phyloP scores from a whole-genome alignment of 2,329 filamentous ascomycete genomes.

The Penicillium freii region DNA sequence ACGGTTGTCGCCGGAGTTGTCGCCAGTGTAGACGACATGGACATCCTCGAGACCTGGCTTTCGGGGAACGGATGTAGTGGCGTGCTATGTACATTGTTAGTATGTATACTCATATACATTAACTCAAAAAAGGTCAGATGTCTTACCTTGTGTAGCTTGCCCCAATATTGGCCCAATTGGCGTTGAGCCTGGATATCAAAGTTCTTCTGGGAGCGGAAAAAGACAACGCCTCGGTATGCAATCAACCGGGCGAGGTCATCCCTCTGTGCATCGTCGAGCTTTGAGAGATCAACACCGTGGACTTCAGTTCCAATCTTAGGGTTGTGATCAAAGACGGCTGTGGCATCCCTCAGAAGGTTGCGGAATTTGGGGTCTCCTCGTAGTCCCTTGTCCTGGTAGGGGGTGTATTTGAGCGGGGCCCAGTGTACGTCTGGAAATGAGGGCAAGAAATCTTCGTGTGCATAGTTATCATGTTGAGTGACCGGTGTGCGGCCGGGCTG shows the following conservation, averaged over 20 bases:
- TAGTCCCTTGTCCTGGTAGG: slow-evolving; percentile 55
- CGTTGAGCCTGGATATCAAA: slow-evolving; percentile 55
- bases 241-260: slow-evolving; percentile 56
- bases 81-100: slow-evolving; percentile 39
- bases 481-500: slow-evolving; percentile 50
- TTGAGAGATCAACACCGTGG: slow-evolving; percentile 51
- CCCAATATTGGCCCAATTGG: slow-evolving; percentile 53
- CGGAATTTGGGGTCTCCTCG: slow-evolving; percentile 55
- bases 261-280: slow-evolving; percentile 52
- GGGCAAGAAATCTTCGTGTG: slow-evolving; percentile 53
- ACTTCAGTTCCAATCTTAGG: slow-evolving; percentile 57
- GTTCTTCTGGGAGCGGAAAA: slow-evolving; percentile 57
- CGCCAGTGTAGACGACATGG: slow-evolving; percentile 56
- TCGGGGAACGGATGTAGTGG: slow-evolving; percentile 53
- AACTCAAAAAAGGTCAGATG: neutral
- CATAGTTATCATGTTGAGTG: slow-evolving; percentile 50
- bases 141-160: slow-evolving; percentile 50
- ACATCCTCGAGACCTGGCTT: slow-evolving; percentile 54
- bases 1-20: slow-evolving; percentile 53
- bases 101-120: neutral
- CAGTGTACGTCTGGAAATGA: slow-evolving; percentile 55
- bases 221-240: slow-evolving; percentile 56
- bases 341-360: slow-evolving; percentile 52
- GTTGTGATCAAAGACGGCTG: slow-evolving; percentile 57
- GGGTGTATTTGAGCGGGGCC: slow-evolving; percentile 49